Base-by-base conservation (phyloP, 108 stramenopile genomes). In the Conticribra weissflogii region DNA sequence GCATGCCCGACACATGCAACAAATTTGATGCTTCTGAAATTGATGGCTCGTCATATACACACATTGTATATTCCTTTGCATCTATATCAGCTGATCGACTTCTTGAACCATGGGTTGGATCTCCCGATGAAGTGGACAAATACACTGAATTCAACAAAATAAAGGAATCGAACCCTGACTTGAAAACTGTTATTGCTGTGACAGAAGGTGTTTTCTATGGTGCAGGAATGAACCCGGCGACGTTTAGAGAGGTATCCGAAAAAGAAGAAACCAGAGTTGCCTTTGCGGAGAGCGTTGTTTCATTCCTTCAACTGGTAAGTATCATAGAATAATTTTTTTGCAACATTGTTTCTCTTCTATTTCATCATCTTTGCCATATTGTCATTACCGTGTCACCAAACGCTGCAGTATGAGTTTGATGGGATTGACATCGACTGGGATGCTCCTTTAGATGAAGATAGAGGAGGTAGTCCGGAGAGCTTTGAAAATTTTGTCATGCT, bases 351-450 rank as follows among this genome's bases (percentile, higher is more conserved):
- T n/a, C n/a, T n/a, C n/a, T n/a, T n/a, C n/a, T n/a, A n/a, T n/a
- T n/a, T n/a, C n/a, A n/a, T n/a, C n/a, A n/a, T n/a, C n/a, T n/a
- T n/a, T n/a, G n/a, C n/a, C n/a, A n/a, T n/a, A n/a, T n/a, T n/a
- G n/a, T n/a, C n/a, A n/a, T n/a, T n/a, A 41, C 12, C 12, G 5
- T 41, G 36, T 41, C 36, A 9, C 8, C 36, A 41, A n/a, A 5
- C 50, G 5, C 32, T 50, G 32, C 72, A 62, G n/a, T 82, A 82
- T 59, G 58, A 74, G 12, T 82, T 82, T 71, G 81, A 82, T 74
- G 81, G 81, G 16, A 69, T 82, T 47, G 81, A 82, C 51, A 66
- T 82, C 47, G 81, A 82, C 58, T 82, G 81, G 81, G 81, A 82
- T 47, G 24, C 71, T 4, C 81, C 81, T 14, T 60, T 80, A 53